Conservation (phyloP, 2,329 filamentous ascomycete genomes). For the Aspergillus pseudoviridinutans region DNA sequence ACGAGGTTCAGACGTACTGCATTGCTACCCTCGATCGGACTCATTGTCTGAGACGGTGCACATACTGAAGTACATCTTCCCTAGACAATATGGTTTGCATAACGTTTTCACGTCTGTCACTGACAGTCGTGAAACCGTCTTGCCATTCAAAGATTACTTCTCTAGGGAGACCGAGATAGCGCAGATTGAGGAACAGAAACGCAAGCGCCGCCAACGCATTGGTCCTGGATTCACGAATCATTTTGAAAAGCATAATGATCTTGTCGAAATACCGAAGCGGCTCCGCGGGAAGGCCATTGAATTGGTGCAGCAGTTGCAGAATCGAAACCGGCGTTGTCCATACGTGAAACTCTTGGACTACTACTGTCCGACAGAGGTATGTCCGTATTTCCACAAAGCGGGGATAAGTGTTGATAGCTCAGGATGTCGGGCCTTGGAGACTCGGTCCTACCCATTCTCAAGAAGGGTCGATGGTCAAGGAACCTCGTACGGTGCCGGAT, state of each 20-base stretch:
- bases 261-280: slow-evolving; percentile 36
- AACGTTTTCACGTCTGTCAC: slow-evolving; percentile 81
- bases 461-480: background rate
- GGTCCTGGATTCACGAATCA: background rate
- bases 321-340: slow-evolving; percentile 68
- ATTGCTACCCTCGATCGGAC: slow-evolving; percentile 55
- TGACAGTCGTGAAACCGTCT: slow-evolving; percentile 62
- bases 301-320: slow-evolving; percentile 66
- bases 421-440: slow-evolving; percentile 23
- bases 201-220: slow-evolving; percentile 1
- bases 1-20: slow-evolving; percentile 65
- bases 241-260: slow-evolving; percentile 4
- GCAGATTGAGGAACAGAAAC: slow-evolving; percentile 14
- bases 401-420: slow-evolving; percentile 10
- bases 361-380: slow-evolving; percentile 65
- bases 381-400: slow-evolving; percentile 14
- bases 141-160: slow-evolving; percentile 80
- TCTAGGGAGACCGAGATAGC: slow-evolving; percentile 77
- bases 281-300: slow-evolving; percentile 59
- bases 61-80: slow-evolving; percentile 90
- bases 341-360: slow-evolving; percentile 74
- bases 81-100: slow-evolving; percentile 80
- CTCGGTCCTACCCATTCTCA: slow-evolving; percentile 12
- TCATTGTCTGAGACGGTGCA: slow-evolving; percentile 56
- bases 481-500: slow-evolving; percentile 14